phyloP scores from a whole-genome alignment of 2,329 filamentous ascomycete genomes.

The Phialophora expanda region DNA sequence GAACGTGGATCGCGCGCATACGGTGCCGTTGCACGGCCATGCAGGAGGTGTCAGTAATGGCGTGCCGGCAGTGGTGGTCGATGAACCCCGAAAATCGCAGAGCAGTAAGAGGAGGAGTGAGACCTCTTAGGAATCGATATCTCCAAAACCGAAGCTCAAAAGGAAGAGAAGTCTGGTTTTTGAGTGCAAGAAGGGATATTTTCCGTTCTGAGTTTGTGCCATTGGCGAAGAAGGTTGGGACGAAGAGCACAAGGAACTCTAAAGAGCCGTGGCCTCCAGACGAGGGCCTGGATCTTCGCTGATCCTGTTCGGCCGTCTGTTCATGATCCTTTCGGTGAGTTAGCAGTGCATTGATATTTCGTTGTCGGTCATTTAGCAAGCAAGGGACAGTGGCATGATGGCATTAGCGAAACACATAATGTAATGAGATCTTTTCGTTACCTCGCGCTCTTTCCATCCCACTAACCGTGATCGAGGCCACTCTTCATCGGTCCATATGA shows the following conservation, averaged over 20 bases:
- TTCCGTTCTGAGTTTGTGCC: background rate
- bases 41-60: background rate
- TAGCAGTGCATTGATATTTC: background rate
- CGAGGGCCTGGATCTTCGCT: background rate
- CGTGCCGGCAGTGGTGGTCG: background rate
- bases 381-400: background rate
- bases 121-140: conserved; percentile 12
- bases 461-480: no score
- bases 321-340: background rate
- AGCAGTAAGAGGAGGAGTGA: conserved; percentile 21
- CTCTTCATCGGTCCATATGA: no score
- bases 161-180: background rate
- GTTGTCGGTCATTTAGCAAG: background rate
- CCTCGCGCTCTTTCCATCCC: background rate
- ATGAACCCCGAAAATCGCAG: conserved; percentile 22
- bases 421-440: background rate
- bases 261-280: background rate
- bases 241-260: background rate
- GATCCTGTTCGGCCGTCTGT: background rate
- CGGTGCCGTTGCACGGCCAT: conserved; percentile 11
- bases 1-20: conserved; percentile 16
- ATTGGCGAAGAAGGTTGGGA: background rate
- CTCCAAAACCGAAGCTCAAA: background rate
- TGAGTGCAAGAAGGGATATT: background rate
- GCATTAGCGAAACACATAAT: background rate